Conservation (phyloP, 805 yeast genomes). For the Candida adriatica region DNA sequence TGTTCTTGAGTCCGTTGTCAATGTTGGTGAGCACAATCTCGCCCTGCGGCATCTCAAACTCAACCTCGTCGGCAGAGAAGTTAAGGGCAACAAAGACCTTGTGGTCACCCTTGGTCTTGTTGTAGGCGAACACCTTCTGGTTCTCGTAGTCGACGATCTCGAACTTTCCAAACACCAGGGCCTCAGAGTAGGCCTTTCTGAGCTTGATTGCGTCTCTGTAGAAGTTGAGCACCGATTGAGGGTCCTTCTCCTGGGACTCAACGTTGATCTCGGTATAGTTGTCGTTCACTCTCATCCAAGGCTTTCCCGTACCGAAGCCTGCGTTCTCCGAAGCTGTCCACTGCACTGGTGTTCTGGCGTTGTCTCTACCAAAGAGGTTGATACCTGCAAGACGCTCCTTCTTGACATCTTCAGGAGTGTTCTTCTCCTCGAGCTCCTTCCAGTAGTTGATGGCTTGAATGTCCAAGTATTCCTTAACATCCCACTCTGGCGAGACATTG, state of each 20-base stretch:
- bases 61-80: slow-evolving; percentile 29
- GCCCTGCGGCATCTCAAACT: slow-evolving; percentile 27
- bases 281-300: slow-evolving; percentile 50
- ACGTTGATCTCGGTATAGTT: slow-evolving; percentile 44
- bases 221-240: slow-evolving; percentile 38
- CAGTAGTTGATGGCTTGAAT: slow-evolving; percentile 39
- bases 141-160: slow-evolving; percentile 38
- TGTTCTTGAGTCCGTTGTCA: slow-evolving; percentile 19
- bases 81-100: slow-evolving; percentile 35
- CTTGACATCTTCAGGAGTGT: slow-evolving; percentile 22
- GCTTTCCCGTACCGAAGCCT: slow-evolving; percentile 42
- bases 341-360: slow-evolving; percentile 51
- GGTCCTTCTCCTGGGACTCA: slow-evolving; percentile 37
- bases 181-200: slow-evolving; percentile 39
- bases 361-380: slow-evolving; percentile 40
- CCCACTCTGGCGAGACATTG: slow-evolving; percentile 38
- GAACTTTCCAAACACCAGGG: slow-evolving; percentile 40
- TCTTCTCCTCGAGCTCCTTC: slow-evolving; percentile 25
- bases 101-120: slow-evolving; percentile 30
- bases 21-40: slow-evolving; percentile 29
- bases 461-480: slow-evolving; percentile 43
- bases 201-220: slow-evolving; percentile 36
- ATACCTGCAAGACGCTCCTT: slow-evolving; percentile 28
- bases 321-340: slow-evolving; percentile 40
- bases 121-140: slow-evolving; percentile 34